Evolutionary conservation across 2,329 filamentous ascomycete species (phyloP).

Genomic region (Diaporthe vexans): DNA sequence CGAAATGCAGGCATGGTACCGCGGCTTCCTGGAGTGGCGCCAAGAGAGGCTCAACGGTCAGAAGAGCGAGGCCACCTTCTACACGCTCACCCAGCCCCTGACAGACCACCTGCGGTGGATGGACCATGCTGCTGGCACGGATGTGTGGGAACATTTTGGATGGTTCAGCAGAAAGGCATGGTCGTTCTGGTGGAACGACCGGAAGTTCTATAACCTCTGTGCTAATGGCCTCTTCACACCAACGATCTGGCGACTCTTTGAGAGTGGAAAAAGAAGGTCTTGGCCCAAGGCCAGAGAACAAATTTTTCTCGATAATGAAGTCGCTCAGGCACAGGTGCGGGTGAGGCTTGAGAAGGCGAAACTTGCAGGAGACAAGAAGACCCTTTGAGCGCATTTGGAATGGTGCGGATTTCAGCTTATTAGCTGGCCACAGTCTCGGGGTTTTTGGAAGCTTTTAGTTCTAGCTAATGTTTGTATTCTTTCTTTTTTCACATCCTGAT

Average conservation of each 20-base stretch:
- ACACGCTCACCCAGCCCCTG: slow-evolving; percentile 27
- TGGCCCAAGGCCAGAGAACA: slow-evolving; percentile 25
- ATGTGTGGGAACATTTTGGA: slow-evolving; percentile 36
- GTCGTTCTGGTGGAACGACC: slow-evolving; percentile 40
- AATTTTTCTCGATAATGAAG: slow-evolving; percentile 16
- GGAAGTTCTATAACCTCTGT: slow-evolving; percentile 38
- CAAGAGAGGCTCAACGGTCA: not conserved
- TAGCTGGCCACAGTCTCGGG: not conserved
- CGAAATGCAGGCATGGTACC: slow-evolving; percentile 14
- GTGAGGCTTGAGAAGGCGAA: slow-evolving; percentile 2
- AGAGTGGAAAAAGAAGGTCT: slow-evolving; percentile 29
- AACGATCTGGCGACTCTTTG: slow-evolving; percentile 35
- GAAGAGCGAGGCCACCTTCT: slow-evolving; percentile 36
- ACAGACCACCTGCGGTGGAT: slow-evolving; percentile 36
- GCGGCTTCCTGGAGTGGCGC: slow-evolving; percentile 9
- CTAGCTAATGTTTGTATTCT: not conserved
- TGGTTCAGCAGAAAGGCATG: slow-evolving; percentile 38
- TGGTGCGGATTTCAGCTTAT: not conserved
- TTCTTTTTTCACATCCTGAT: not conserved
- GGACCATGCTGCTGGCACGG: slow-evolving; percentile 35
- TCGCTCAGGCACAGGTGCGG: not conserved
- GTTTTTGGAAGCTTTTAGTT: not conserved
- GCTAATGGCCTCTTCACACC: slow-evolving; percentile 33
- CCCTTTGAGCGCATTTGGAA: not conserved
- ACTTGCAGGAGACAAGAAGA: slow-evolving; percentile 12